Evolutionary conservation across 2,329 filamentous ascomycete species (phyloP).

Genomic region (Raffaelea albimanens): DNA sequence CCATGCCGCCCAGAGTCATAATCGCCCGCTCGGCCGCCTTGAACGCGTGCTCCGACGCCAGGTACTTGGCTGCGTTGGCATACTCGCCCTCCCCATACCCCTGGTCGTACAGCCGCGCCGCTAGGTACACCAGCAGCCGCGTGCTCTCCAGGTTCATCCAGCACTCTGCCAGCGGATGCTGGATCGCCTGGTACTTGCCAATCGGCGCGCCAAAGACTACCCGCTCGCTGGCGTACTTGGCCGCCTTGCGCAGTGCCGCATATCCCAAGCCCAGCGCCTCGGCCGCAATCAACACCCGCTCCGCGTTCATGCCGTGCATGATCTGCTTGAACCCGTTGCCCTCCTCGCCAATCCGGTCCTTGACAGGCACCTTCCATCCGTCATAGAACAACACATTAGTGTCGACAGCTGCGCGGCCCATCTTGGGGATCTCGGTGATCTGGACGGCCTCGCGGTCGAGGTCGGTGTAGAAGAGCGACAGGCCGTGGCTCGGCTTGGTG

Average conservation of each 20-base stretch:
- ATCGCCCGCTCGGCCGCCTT: slow-evolving; percentile 52
- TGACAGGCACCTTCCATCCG: slow-evolving; percentile 56
- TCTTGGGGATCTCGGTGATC: slow-evolving; percentile 68
- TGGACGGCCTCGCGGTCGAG: slow-evolving; percentile 55
- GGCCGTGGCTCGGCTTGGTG: slow-evolving; percentile 32
- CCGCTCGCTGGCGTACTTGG: slow-evolving; percentile 57
- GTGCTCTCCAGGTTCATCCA: slow-evolving; percentile 58
- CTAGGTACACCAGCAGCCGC: slow-evolving; percentile 55
- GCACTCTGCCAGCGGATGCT: slow-evolving; percentile 54
- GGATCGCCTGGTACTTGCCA: slow-evolving; percentile 55
- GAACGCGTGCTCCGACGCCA: slow-evolving; percentile 56
- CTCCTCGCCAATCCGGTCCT: slow-evolving; percentile 60
- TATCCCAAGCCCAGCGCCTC: slow-evolving; percentile 76
- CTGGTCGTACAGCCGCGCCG: slow-evolving; percentile 49
- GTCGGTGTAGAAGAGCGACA: slow-evolving; percentile 74
- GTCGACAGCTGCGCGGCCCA: slow-evolving; percentile 74
- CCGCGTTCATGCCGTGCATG: slow-evolving; percentile 72
- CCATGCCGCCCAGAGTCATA: slow-evolving; percentile 52
- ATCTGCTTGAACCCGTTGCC: slow-evolving; percentile 71
- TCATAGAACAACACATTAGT: slow-evolving; percentile 86
- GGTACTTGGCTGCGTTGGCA: slow-evolving; percentile 57
- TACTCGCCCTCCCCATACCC: slow-evolving; percentile 2
- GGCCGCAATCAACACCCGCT: slow-evolving; percentile 64
- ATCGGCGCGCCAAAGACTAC: slow-evolving; percentile 55
- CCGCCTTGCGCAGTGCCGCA: slow-evolving; percentile 53